Percentiles rank a stretch among this genome's conserved stretches.
Conservation (phyloP, 768 basidiomycete species). For the Mycena indigotica region DNA sequence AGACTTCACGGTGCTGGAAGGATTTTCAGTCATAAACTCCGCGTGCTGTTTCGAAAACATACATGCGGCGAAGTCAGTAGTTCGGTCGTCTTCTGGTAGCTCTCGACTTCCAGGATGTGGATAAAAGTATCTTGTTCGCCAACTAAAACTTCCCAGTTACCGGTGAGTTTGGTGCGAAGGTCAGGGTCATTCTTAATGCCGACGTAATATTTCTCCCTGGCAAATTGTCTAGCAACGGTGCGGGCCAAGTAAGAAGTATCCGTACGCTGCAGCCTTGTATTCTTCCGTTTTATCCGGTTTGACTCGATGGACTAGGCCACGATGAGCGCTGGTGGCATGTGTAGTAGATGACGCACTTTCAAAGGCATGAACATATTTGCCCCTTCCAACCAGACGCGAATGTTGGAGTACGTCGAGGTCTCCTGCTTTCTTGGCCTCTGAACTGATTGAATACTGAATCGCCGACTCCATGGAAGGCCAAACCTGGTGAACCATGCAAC, state of each 20-base stretch:
- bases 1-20: slow-evolving; percentile 63
- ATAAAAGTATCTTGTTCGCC: slow-evolving; percentile 87
- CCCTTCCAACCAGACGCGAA: slow-evolving; percentile 84
- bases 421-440: slow-evolving; percentile 82
- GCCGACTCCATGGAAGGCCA: neutral
- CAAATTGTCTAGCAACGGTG: slow-evolving; percentile 10
- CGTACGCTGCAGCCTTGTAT: slow-evolving; percentile 87
- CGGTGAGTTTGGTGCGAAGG: slow-evolving; percentile 84
- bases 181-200: slow-evolving; percentile 74
- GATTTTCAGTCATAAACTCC: slow-evolving; percentile 7
- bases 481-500: slow-evolving; percentile 93
- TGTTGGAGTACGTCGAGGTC: slow-evolving; percentile 79
- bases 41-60: neutral
- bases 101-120: slow-evolving; percentile 90
- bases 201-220: slow-evolving; percentile 81
- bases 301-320: slow-evolving; percentile 73
- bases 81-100: slow-evolving; percentile 76
- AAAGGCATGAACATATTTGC: slow-evolving; percentile 92
- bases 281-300: slow-evolving; percentile 78
- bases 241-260: slow-evolving; percentile 1
- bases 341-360: slow-evolving; percentile 59
- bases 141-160: slow-evolving; percentile 89
- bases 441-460: neutral
- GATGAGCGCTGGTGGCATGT: neutral
- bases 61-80: slow-evolving; percentile 67